Evolutionary conservation across 2,329 filamentous ascomycete species (phyloP), one percentile per base, ranked within the genome.

Genomic region (Setomelanomma holmii): DNA sequence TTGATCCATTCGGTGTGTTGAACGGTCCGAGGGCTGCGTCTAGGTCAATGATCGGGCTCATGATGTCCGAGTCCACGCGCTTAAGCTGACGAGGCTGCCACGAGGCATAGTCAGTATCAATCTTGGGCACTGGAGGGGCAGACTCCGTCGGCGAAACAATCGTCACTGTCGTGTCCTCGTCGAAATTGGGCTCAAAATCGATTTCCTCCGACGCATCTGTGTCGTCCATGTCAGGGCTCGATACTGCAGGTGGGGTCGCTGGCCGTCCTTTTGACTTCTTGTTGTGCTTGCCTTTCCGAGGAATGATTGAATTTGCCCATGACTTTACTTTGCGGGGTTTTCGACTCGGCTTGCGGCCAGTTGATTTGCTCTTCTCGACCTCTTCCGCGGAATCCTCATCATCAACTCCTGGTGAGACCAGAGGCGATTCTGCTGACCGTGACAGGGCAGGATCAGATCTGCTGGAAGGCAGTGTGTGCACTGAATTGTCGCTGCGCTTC

Each of bases 11-110:
- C 21, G 90, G 89, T 0, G 92, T 96, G 66, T 96, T 95, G 75
- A 96, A 96, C 0, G 93, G 92, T 1, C 92, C 93, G 1, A 98
- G 82, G 21, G 93, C 95, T 16, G 93, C 93, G 76, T 99, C 95
- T 36, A 99, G 79, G 73, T 99, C 95, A 58, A 99, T 96, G 73
- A 97, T 89, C 6, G 90, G 88, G 67, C 87, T 90, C 45, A 88
- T 83, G 3, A 84, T 73, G 53, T 96, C 90, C n/a, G 73, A 71
- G 43, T 75, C 55, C 53, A 60, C 78, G 74, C 67, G 69, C 42
- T 69, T 65, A 21, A 76, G 45, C 49, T 69, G 66, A 21, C 67
- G 68, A 4, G 73, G 74, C 46, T 71, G 69, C 75, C 73, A 76
- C 5, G 71, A 72, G 5, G 73, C 65, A 47, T 69, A 68, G 49